Percentiles rank a stretch among this genome's conserved stretches.
Conservation (phyloP, 1,284 basidiomycete genomes). For the Irpex sp. region DNA sequence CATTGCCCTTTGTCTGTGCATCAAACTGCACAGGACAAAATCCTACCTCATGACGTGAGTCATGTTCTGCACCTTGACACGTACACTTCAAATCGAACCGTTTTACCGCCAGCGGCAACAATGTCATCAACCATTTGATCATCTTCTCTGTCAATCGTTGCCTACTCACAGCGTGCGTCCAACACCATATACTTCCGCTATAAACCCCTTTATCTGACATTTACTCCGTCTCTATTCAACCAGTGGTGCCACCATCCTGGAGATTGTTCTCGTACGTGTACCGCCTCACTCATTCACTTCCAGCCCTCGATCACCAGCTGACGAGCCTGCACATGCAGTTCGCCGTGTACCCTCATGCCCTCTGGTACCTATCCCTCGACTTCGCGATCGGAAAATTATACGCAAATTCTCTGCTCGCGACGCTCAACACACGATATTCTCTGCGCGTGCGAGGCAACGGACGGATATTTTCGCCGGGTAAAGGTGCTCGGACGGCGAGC, state of each 20-base stretch:
- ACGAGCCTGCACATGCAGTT: conserved; percentile 2
- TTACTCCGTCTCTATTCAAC: neutral
- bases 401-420: conserved; percentile 13
- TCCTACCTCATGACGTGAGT: conserved; percentile 12
- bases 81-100: neutral
- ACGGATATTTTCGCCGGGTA: neutral
- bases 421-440: conserved; percentile 12
- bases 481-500: neutral
- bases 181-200: neutral
- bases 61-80: neutral
- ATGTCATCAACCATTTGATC: conserved; percentile 10
- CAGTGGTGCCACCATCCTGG: conserved; percentile 7
- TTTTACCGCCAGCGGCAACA: conserved; percentile 6
- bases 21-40: conserved; percentile 9
- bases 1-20: conserved; percentile 10
- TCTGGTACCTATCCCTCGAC: conserved; percentile 13
- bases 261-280: conserved; percentile 7
- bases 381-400: conserved; percentile 15
- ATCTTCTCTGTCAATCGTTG: conserved; percentile 13
- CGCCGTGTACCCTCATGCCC: conserved; percentile 5
- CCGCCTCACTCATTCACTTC: neutral
- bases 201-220: neutral
- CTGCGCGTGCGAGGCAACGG: conserved; percentile 4
- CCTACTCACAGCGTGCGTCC: conserved; percentile 10
- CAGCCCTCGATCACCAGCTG: neutral